Evolutionary conservation across 2,329 filamentous ascomycete species (phyloP), one percentile per base, ranked within the genome.

Genomic region (Ascochyta koolunga): DNA sequence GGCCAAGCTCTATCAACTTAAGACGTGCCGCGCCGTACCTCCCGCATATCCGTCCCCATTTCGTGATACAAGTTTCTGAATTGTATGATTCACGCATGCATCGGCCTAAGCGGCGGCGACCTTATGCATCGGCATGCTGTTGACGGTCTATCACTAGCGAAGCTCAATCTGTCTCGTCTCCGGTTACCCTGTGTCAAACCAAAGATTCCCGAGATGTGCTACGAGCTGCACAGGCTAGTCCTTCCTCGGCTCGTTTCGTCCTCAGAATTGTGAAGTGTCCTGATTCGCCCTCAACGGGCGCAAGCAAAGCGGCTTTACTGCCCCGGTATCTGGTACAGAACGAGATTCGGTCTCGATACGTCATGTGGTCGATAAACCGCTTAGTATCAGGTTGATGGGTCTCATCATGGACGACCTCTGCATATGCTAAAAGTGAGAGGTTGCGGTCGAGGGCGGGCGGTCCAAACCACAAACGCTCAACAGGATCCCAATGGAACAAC

Each of bases 41-140:
- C 48, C 58, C 54, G 59, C 50, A 49, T 36, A 56, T 56, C 35
- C 56, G 51, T 43, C 52, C 47, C 56, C 45, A 55, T 44, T 39
- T 41, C 24, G 42, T 61, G 65, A 59, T 58, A 62, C 62, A 57
- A 50, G 62, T 65, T 68, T 68, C 63, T 59, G 57, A 64, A 61
- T 49, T 67, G 69, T 70, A 52, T 70, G 67, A 68, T 62, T 66
- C 58, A 50, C 66, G 57, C 62, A 64, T 64, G 56, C 52, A 41
- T 54, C 58, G 68, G 67, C 43, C 59, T 58, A 58, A 58, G 59
- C 67, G 62, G 67, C 64, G 61, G 58, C 42, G 29, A 42, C 22
- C 58, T 60, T 44, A 69, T 64, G 57, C 59, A 61, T 51, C 46
- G 56, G 50, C 35, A 50, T 41, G 45, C 40, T 52, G 53, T 47